Base-by-base conservation (phyloP, 129 eudicot genomes). In the Pseudognaphalium luteoalbum region DNA sequence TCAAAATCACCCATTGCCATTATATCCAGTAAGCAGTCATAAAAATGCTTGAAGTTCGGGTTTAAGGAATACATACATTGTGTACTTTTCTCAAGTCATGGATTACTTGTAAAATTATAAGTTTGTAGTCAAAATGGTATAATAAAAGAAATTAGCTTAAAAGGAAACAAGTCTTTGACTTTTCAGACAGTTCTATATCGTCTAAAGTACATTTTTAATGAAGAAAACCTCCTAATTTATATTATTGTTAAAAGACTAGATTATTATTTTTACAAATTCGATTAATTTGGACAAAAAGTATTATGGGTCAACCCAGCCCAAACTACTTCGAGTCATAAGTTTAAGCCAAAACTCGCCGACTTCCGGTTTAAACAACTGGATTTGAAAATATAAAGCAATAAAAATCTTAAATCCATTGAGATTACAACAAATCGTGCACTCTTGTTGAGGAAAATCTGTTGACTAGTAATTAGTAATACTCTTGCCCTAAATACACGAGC, bases 1-100 rank as follows among this genome's bases (percentile, higher is more conserved):
- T 85, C 89, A 61, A 85, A 78, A 83, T 83, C 80, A 14, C 85
- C 88, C 65, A 65, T 81, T 61, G 88, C 85, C 66, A 80, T 78
- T 75, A 79, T 85, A 50, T 82, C 80, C 75, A 82, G 77, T 71
- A 88, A 78, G 89, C 92, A 88, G 76, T 88, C 90, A n/a, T 82
- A 86, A 74, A 88, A 88, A 73, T 88, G 84, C 62, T 81, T 86
- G 77, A 84, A 73, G 59, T 85, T 88, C 33, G 75, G 83, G 74
- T 86, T 86, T 63, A 83, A 42, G 7, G 93, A 81, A 73, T 86
- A 86, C 11, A 86, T 17, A 28, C 85, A 83, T 17, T 37, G 80
- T 3, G 66, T 75, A 68, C 80, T 83, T 78, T 57, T 62, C 19
- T 77, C 88, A 39, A 47, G 20, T 59, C 63, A 62, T 17, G 20